phyloP scores from a whole-genome alignment of 1,284 basidiomycete genomes.

The Agaricales sp. region DNA sequence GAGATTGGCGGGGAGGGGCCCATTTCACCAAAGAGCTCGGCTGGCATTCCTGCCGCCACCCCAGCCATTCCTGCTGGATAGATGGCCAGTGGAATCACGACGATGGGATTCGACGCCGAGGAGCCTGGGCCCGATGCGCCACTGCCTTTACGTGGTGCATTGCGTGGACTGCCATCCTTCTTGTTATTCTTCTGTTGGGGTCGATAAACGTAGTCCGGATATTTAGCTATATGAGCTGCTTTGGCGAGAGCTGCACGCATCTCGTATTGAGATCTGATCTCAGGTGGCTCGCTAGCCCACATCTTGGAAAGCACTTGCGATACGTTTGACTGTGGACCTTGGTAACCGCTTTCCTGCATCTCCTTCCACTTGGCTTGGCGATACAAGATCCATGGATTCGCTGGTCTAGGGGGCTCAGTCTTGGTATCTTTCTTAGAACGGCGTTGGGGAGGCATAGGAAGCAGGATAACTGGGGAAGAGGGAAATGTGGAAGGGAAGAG shows the following conservation, averaged over 20 bases:
- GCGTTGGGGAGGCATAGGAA: constrained; percentile 17
- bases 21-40: constrained; percentile 14
- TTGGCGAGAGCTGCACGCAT: constrained; percentile 59
- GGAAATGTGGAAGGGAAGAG: constrained; percentile 3
- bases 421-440: constrained; percentile 11
- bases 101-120: constrained; percentile 9
- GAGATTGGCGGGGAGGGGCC: constrained; percentile 35
- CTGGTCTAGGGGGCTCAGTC: constrained; percentile 46
- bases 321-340: constrained; percentile 57
- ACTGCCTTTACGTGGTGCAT: constrained; percentile 18
- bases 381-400: constrained; percentile 92
- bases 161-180: constrained; percentile 23
- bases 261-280: constrained; percentile 56
- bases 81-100: not conserved
- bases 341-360: constrained; percentile 17
- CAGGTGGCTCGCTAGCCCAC: constrained; percentile 56
- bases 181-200: constrained; percentile 43
- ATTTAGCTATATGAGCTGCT: constrained; percentile 48
- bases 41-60: constrained; percentile 10
- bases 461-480: constrained; percentile 2
- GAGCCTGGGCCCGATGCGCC: constrained; percentile 3
- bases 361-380: constrained; percentile 55
- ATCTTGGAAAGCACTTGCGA: constrained; percentile 59
- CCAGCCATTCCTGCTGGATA: not conserved
- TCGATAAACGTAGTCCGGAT: constrained; percentile 67